Evolutionary conservation across 2,329 filamentous ascomycete genomes (phyloP).

Genomic region (Pyrenophora seminiperda): DNA sequence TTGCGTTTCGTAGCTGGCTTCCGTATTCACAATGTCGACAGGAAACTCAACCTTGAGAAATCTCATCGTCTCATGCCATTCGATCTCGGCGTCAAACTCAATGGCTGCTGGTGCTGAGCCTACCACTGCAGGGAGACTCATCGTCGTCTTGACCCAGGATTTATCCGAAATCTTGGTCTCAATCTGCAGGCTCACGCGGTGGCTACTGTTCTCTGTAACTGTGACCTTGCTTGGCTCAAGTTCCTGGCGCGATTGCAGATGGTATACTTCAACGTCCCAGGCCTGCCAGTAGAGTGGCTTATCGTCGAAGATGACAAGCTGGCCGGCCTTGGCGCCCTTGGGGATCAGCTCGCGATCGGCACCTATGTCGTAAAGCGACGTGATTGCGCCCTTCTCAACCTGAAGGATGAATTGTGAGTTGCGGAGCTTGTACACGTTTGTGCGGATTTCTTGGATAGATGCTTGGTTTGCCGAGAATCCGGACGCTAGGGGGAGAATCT

Average conservation of each 20-base stretch:
- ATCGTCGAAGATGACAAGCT: constrained; percentile 94
- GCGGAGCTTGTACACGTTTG: constrained; percentile 74
- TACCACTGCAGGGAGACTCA: constrained; percentile 74
- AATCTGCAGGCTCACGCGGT: constrained; percentile 81
- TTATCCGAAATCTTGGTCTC: constrained; percentile 85
- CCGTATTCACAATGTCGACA: constrained; percentile 85
- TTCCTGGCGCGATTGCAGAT: constrained; percentile 83
- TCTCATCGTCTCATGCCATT: constrained; percentile 96
- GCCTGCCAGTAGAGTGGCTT: constrained; percentile 97
- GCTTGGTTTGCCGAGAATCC: constrained; percentile 42
- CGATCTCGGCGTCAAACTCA: constrained; percentile 82
- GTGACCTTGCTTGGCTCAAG: constrained; percentile 70
- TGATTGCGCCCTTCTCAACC: constrained; percentile 77
- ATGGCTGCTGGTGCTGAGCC: constrained; percentile 71
- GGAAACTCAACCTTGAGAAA: constrained; percentile 99
- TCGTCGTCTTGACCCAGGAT: constrained; percentile 84
- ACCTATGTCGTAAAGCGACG: constrained; percentile 77
- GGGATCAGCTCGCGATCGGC: constrained; percentile 79
- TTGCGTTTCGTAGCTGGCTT: constrained; percentile 94
- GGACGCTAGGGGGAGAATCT: constrained; percentile 36
- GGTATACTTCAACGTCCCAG: constrained; percentile 97
- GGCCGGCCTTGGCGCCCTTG: constrained; percentile 76
- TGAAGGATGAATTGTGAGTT: constrained; percentile 78
- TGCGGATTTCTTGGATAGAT: constrained; percentile 56
- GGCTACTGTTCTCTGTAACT: constrained; percentile 72